phyloP scores from a whole-genome alignment of 371 early-diverging fungal species.

The Apophysomyces elegans region DNA sequence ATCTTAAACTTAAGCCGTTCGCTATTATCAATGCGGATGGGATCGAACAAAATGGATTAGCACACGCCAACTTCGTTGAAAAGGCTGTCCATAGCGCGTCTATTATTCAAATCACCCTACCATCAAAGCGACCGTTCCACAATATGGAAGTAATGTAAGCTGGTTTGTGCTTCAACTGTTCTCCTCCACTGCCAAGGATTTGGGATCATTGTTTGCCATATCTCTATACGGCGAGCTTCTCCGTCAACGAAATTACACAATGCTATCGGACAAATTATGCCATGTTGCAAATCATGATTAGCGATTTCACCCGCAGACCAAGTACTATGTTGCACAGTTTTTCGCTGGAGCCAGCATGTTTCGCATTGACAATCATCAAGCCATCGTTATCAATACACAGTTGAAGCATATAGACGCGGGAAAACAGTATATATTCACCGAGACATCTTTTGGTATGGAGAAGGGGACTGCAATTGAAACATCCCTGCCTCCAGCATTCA shows the following conservation, averaged over 20 bases:
- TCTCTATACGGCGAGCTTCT: conserved; percentile 7
- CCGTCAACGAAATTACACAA: neutral
- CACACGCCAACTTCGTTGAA: neutral
- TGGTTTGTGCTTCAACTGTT: neutral
- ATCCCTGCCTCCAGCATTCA: conserved; percentile 6
- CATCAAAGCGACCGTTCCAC: neutral
- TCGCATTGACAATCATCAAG: conserved; percentile 22
- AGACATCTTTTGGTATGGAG: conserved; percentile 7
- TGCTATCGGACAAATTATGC: conserved; percentile 2
- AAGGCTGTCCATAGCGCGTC: neutral
- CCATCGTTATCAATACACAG: conserved; percentile 27
- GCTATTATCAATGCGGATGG: conserved; percentile 5
- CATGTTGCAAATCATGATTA: conserved; percentile 1
- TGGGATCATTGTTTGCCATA: neutral
- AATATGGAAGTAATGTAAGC: neutral
- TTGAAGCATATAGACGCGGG: conserved; percentile 28
- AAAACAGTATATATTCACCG: conserved; percentile 16
- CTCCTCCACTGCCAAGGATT: neutral
- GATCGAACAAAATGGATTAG: conserved; percentile 12
- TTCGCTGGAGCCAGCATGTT: conserved; percentile 21
- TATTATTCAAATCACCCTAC: neutral
- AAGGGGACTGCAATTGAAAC: neutral
- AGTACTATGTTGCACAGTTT: conserved; percentile 15
- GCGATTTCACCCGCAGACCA: conserved; percentile 17
- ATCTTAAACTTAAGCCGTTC: conserved; percentile 12